Base-by-base conservation (phyloP, 2,329 filamentous ascomycete genomes). In the Paraphaeosphaeria sporulosa region DNA sequence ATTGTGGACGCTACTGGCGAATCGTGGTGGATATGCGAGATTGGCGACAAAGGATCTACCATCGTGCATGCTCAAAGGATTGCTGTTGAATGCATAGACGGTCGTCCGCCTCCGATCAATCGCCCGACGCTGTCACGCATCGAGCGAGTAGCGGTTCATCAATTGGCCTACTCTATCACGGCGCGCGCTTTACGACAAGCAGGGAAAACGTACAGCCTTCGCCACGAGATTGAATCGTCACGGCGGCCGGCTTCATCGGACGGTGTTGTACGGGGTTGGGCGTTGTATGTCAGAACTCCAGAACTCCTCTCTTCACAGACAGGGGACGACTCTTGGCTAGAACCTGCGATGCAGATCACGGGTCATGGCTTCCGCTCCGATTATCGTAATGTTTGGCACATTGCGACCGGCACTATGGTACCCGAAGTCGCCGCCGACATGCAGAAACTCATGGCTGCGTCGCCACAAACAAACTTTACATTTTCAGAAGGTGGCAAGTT, bases 401-500 rank as follows among this genome's bases (percentile, higher is more conserved):
- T 81, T 49, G 71, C 80, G 19, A 71, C 76, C 48, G 74, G 81
- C 7, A 75, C 67, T 6, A 74, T 82, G 66, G 69, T 74, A 12
- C 71, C 73, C 55, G 62, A 75, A 25, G 72, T 72, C 38, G 71
- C 68, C n/a, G 64, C 65, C 27, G 71, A 74, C 51, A 76, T 77
- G 74, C 67, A 72, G 43, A 74, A 78, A 55, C 71, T 83, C 25
- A 77, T 77, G 63, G 66, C 76, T n/a, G 66, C 64, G 48, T 78
- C 69, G 51, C 79, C 88, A 25, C 87, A 89, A 65, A 80, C 81
- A 3, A 86, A 90, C 67, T 85, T 93, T 25, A 83, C 82, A 3
- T 92, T 90, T 74, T 84, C 86, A 64, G 77, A 78, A 23, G 83
- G 83, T 7, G 90, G 90, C 47, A 84, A 86, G 57, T 90, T 93